These are phyloP conservation scores for Cordyceps tenuipes DNA, from an alignment of 2,329 filamentous ascomycete genomes.

Conservation along the genomic window DNA sequence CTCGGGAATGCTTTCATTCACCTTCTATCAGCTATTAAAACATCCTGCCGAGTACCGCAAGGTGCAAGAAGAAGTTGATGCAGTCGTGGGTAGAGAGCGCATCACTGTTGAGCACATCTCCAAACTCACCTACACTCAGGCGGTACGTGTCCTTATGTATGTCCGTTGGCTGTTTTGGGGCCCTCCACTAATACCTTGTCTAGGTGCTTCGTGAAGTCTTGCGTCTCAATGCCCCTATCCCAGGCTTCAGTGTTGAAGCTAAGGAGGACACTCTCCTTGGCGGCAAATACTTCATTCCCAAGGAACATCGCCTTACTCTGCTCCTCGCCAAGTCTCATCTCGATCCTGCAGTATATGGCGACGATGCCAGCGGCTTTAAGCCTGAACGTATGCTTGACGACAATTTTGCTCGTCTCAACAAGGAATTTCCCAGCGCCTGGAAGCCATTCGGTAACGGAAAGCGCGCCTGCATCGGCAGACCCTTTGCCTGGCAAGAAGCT, in stretches of 20 bases:
- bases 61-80: slow-evolving; percentile 60
- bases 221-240: slow-evolving; percentile 53
- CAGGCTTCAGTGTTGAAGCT: slow-evolving; percentile 46
- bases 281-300: slow-evolving; percentile 52
- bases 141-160: slow-evolving; percentile 26
- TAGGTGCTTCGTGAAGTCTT: slow-evolving; percentile 56
- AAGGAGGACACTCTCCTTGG: slow-evolving; percentile 45
- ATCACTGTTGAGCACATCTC: slow-evolving; percentile 53
- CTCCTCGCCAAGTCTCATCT: slow-evolving; percentile 48
- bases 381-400: slow-evolving; percentile 68
- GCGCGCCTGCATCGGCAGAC: slow-evolving; percentile 62
- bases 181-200: not conserved
- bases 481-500: slow-evolving; percentile 69
- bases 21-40: slow-evolving; percentile 57
- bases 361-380: slow-evolving; percentile 55
- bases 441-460: slow-evolving; percentile 69
- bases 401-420: slow-evolving; percentile 51
- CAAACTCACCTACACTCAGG: slow-evolving; percentile 58
- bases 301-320: slow-evolving; percentile 40
- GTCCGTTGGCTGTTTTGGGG: not conserved
- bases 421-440: slow-evolving; percentile 54
- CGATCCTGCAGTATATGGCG: slow-evolving; percentile 57
- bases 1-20: slow-evolving; percentile 56
- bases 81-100: slow-evolving; percentile 49
- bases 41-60: slow-evolving; percentile 51